Evolutionary conservation across 2,329 filamentous ascomycete genomes (phyloP).

Genomic region (Pochonia chlamydosporia): DNA sequence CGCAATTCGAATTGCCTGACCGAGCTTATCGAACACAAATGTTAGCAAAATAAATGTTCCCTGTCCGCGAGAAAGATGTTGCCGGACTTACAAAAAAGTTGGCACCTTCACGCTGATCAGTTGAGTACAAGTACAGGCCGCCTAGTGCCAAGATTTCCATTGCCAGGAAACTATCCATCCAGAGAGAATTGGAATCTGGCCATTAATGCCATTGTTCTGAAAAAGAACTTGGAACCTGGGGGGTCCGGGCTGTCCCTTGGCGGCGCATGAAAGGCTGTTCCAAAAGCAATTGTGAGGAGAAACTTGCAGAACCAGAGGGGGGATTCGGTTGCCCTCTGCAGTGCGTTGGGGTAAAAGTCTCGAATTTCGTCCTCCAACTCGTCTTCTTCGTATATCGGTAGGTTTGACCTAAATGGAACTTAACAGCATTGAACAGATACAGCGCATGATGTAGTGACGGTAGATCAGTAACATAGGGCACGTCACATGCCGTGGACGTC

Average conservation of each 20-base stretch:
- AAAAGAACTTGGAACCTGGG: conserved; percentile 25
- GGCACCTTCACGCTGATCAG: conserved; percentile 29
- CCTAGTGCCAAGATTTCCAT: conserved; percentile 30
- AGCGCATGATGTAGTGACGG: background rate
- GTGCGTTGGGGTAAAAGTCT: conserved; percentile 17
- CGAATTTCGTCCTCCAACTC: background rate
- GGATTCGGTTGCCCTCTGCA: conserved; percentile 13
- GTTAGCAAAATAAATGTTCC: background rate
- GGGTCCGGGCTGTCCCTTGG: conserved; percentile 17
- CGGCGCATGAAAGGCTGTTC: conserved; percentile 19
- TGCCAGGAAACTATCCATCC: conserved; percentile 30
- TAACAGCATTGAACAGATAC: background rate
- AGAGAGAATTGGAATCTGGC: conserved; percentile 25
- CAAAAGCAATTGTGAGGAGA: conserved; percentile 39
- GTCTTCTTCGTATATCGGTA: background rate
- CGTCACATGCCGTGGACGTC: background rate
- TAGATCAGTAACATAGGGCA: background rate
- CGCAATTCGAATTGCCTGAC: conserved; percentile 33
- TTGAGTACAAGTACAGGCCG: conserved; percentile 31
- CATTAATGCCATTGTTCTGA: conserved; percentile 29
- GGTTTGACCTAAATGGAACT: background rate
- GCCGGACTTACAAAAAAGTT: conserved; percentile 19
- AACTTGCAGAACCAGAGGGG: conserved; percentile 45
- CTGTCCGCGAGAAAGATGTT: accelerated
- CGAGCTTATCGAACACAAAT: conserved; percentile 19